Evolutionary conservation across 83 land plant species (phyloP).

Genomic region (Thuja plicata): DNA sequence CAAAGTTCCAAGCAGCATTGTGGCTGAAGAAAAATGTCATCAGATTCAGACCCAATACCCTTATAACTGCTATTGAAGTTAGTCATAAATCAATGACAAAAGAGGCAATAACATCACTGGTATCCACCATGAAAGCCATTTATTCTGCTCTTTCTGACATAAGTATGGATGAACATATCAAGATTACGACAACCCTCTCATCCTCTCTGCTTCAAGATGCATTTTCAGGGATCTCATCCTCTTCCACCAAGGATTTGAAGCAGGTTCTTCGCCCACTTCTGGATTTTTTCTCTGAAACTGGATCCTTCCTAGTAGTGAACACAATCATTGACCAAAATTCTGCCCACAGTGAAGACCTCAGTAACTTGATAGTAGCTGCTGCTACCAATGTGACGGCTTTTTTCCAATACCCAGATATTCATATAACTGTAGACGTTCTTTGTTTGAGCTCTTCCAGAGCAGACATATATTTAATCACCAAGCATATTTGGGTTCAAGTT

Average conservation of each 20-base stretch:
- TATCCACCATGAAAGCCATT: constrained; percentile 71
- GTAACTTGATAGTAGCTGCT: constrained; percentile 7
- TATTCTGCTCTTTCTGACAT: constrained; percentile 55
- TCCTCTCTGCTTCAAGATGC: constrained; percentile 65
- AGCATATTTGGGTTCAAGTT: neutral
- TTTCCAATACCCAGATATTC: constrained; percentile 3
- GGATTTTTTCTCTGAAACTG: constrained; percentile 59
- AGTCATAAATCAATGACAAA: constrained; percentile 73
- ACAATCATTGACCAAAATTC: neutral
- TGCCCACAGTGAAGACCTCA: neutral
- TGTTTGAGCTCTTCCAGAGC: neutral
- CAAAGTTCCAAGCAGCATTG: constrained; percentile 63
- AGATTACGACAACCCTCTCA: constrained; percentile 75
- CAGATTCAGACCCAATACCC: constrained; percentile 58
- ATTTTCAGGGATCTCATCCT: constrained; percentile 76
- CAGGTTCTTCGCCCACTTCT: constrained; percentile 54
- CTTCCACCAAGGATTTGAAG: constrained; percentile 52
- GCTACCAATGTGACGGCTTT: constrained; percentile 3
- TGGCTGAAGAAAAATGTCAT: constrained; percentile 66
- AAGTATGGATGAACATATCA: constrained; percentile 48
- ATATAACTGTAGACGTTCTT: neutral
- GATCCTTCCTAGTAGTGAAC: constrained; percentile 77
- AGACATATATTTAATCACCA: neutral
- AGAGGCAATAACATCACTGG: constrained; percentile 49
- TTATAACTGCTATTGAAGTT: constrained; percentile 63